Conservation (phyloP, 2,329 filamentous ascomycete genomes). For the Diaporthe sp. region DNA sequence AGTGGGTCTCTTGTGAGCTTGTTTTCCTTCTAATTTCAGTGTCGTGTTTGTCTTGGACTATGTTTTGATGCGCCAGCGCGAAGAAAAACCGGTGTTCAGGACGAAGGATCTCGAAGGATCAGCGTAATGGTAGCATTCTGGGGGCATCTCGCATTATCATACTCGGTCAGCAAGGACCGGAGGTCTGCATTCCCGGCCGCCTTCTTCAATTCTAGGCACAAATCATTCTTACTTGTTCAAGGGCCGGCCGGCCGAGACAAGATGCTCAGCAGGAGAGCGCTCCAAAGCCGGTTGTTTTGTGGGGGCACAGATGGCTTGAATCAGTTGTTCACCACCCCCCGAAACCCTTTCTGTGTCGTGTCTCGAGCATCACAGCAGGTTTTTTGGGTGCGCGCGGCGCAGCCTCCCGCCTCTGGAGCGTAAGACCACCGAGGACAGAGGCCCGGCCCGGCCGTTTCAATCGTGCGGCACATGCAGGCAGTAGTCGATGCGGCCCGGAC, state of each 20-base stretch:
- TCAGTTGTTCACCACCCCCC: not conserved
- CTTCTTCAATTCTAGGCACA: not conserved
- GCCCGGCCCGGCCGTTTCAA: conserved; percentile 22
- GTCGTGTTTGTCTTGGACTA: not conserved
- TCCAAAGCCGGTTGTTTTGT: not conserved
- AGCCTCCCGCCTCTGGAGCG: not conserved
- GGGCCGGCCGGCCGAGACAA: not conserved
- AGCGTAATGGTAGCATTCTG: not conserved
- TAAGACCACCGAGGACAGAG: not conserved
- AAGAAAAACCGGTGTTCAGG: not conserved
- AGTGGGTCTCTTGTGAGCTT: not conserved
- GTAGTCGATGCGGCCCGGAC: not conserved
- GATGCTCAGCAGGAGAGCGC: not conserved
- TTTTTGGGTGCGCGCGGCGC: not conserved
- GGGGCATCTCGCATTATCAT: not conserved
- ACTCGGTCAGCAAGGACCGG: not conserved
- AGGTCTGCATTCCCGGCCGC: not conserved
- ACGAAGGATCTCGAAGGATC: not conserved
- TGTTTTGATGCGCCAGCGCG: not conserved
- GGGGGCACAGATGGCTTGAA: not conserved
- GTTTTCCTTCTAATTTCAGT: not conserved
- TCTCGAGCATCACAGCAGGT: not conserved
- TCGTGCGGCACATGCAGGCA: not conserved
- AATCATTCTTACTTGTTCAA: not conserved
- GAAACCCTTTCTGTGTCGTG: conserved; percentile 17